Conservation (phyloP, 2,329 filamentous ascomycete species). For the Arthrocladium fulminans region DNA sequence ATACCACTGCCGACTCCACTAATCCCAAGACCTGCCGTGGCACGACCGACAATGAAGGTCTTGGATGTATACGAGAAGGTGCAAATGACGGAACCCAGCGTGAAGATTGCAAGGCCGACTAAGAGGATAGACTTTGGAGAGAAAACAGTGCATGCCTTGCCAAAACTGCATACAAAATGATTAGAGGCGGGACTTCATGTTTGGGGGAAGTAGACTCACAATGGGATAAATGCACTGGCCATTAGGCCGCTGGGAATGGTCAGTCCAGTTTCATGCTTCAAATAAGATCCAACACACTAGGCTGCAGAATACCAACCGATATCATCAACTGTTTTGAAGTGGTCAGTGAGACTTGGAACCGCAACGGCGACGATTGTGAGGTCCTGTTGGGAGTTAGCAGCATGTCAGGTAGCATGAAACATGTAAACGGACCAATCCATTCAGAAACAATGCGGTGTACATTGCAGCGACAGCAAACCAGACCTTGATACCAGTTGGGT, state of each 20-base stretch:
- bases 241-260: neutral
- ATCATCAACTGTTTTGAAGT: conserved; percentile 30
- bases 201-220: neutral
- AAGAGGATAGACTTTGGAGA: conserved; percentile 25
- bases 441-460: neutral
- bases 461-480: neutral
- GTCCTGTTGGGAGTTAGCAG: conserved; percentile 1
- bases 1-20: conserved; percentile 18
- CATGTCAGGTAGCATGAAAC: neutral
- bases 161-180: conserved; percentile 8
- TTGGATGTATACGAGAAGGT: conserved; percentile 16
- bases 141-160: conserved; percentile 28
- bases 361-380: conserved; percentile 30
- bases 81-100: conserved; percentile 21
- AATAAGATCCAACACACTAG: conserved; percentile 1
- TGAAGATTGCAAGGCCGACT: conserved; percentile 18
- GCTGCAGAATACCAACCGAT: conserved; percentile 27
- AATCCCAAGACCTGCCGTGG: conserved; percentile 25
- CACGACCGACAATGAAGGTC: conserved; percentile 25
- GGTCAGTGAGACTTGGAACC: conserved; percentile 30
- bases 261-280: neutral
- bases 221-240: conserved; percentile 1
- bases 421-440: neutral
- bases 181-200: neutral
- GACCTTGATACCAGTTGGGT: conserved; percentile 8